phyloP scores from a whole-genome alignment of 2,329 filamentous ascomycete species.

The Penicillium sp. region DNA sequence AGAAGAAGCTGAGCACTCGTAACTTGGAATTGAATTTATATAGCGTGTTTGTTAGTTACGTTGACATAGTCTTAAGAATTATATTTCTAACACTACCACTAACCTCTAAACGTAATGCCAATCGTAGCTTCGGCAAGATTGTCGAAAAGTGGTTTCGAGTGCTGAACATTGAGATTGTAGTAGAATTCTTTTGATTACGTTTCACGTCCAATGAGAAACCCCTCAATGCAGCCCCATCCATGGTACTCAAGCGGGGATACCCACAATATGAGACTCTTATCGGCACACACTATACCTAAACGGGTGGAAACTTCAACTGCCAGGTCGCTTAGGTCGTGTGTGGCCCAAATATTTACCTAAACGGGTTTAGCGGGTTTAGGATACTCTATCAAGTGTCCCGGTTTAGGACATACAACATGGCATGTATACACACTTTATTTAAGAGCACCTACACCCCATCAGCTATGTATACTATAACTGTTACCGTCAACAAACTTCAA shows the following conservation, averaged over 20 bases:
- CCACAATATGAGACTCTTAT: background rate
- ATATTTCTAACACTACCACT: too few species aligned
- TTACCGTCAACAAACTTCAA: too few species aligned
- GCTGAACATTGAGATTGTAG: too few species aligned
- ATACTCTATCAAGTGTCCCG: background rate
- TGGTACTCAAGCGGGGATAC: background rate
- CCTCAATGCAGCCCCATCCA: background rate
- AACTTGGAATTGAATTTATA: background rate
- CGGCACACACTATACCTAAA: background rate
- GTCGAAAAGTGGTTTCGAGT: too few species aligned
- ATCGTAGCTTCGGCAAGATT: too few species aligned
- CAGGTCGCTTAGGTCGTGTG: background rate
- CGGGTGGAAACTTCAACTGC: background rate
- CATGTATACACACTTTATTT: background rate
- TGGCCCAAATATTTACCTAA: background rate
- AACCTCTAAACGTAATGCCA: background rate
- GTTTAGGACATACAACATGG: background rate
- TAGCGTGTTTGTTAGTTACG: background rate
- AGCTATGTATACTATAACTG: background rate
- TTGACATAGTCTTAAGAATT: background rate
- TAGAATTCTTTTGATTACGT: too few species aligned
- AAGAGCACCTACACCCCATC: background rate
- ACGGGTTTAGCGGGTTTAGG: background rate
- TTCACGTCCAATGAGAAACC: background rate
- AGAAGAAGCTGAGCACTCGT: background rate